Evolutionary conservation across 805 yeast genomes (phyloP), one percentile per base, ranked within the genome.

Genomic region (Teunomyces gatunensis): DNA sequence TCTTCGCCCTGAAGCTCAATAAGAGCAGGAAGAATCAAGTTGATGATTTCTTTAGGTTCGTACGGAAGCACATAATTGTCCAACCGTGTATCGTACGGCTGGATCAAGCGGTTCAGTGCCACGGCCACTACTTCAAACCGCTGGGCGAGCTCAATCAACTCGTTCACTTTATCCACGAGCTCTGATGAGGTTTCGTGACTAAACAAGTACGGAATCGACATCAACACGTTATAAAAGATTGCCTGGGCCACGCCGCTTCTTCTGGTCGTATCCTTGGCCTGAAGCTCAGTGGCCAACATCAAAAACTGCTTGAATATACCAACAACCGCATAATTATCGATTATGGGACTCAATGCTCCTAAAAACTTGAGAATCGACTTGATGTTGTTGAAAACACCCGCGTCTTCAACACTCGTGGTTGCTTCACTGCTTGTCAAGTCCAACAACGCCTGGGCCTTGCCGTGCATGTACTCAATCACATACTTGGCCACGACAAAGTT

Each of bases 361-460:
- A 89, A 68, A 53, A 90, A 83, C 58, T 96, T 80, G 49, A 89
- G 58, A 12, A 84, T 67, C 10, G 87, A 73, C 65, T 92, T 91
- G 52, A 88, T 62, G 53, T 81, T 80, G 51, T 84, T 84, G 81
- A 89, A 87, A 15, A 75, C 67, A 12, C 90, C 90, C 23, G 76
- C 74, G 36, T 70, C 72, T 30, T 63, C 68, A 10, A 54, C 54
- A 56, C 59, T 55, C 18, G 67, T 66, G 7, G 42, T 44, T 15
- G 50, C 51, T 6, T 44, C 56, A 44, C 52, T 59, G 1, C 42
- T 61, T 23, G 61, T 57, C 6, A 57, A 46, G 23, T 78, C 75
- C 43, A 89, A 63, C 39, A 82, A 71, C 17, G 68, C 73, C 56
- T 87, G 87, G 13, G 84, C 71, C 57, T 80, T 78, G 21, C 77